Conservation (phyloP, 2,329 filamentous ascomycete genomes). For the Penicillium brevicompactum region DNA sequence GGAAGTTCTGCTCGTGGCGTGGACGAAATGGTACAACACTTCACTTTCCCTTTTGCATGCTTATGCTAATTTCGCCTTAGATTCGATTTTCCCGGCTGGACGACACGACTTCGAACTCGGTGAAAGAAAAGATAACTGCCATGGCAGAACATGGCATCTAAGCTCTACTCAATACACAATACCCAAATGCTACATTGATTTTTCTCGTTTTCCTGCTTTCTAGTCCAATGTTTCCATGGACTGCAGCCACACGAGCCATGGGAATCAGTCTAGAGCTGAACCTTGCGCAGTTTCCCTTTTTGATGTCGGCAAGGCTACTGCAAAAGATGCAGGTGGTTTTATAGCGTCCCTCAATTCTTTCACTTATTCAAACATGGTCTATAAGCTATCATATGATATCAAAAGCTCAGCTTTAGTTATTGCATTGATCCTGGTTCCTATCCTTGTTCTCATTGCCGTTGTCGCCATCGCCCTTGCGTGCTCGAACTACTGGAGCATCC, state of each 20-base stretch:
- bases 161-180: slow-evolving; percentile 29
- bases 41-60: not conserved
- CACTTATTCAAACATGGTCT: slow-evolving; percentile 27
- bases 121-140: slow-evolving; percentile 41
- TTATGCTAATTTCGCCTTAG: slow-evolving; percentile 26
- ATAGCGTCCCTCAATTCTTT: not conserved
- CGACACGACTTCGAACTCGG: slow-evolving; percentile 29
- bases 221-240: not conserved
- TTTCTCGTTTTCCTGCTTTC: not conserved
- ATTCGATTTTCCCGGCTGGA: slow-evolving; percentile 46
- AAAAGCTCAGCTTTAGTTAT: slow-evolving; percentile 45
- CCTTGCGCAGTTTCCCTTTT: not conserved
- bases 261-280: not conserved
- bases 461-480: slow-evolving; percentile 43
- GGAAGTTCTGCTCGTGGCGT: slow-evolving; percentile 60
- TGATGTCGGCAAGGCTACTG: not conserved
- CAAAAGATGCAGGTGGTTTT: too few species aligned
- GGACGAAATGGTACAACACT: slow-evolving; percentile 68
- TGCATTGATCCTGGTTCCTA: slow-evolving; percentile 51
- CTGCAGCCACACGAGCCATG: not conserved
- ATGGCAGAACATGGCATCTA: slow-evolving; percentile 27
- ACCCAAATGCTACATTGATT: slow-evolving; percentile 19
- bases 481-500: slow-evolving; percentile 38
- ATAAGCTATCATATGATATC: slow-evolving; percentile 30
- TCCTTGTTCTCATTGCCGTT: slow-evolving; percentile 45